These are phyloP conservation scores for Bertia moriformis DNA, from an alignment of 2,329 filamentous ascomycete species.

Conservation along the genomic window DNA sequence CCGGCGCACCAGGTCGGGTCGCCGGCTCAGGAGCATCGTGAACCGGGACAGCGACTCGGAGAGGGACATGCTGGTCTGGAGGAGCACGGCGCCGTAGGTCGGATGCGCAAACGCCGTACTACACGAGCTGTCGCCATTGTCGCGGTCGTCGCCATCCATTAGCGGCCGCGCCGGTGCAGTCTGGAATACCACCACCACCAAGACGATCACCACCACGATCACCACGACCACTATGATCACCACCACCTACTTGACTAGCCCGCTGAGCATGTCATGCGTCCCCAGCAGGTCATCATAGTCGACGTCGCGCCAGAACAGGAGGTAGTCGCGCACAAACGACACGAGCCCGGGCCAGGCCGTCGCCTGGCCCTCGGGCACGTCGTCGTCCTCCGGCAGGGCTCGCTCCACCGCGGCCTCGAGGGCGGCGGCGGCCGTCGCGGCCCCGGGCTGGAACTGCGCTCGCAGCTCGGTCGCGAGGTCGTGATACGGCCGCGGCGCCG, in stretches of 20 bases:
- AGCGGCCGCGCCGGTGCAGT: slow-evolving; percentile 1
- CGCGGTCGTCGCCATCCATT: slow-evolving; percentile 2
- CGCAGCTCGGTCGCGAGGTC: slow-evolving; percentile 55
- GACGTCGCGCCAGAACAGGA: slow-evolving; percentile 68
- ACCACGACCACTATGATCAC: too few relatives aligned
- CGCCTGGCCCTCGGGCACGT: slow-evolving; percentile 46
- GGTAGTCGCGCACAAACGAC: slow-evolving; percentile 67
- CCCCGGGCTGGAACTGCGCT: slow-evolving; percentile 31
- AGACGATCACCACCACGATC: too few relatives aligned
- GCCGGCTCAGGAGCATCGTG: slow-evolving; percentile 70
- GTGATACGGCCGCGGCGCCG: slow-evolving; percentile 51
- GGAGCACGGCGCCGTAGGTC: slow-evolving; percentile 64
- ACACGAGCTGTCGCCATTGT: slow-evolving; percentile 62
- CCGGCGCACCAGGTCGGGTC: slow-evolving; percentile 58
- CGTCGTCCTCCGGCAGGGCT: slow-evolving; percentile 48
- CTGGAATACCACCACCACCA: too few relatives aligned
- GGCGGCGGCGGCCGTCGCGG: slow-evolving; percentile 21
- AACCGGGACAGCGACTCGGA: slow-evolving; percentile 68
- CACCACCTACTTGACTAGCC: slow-evolving; percentile 62
- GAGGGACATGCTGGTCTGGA: slow-evolving; percentile 70
- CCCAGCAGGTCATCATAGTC: slow-evolving; percentile 61
- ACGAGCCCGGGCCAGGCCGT: slow-evolving; percentile 65
- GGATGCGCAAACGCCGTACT: slow-evolving; percentile 70
- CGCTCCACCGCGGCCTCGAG: slow-evolving; percentile 50
- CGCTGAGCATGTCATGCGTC: slow-evolving; percentile 62